Percentiles rank a stretch among this genome's conserved stretches.
Evolutionary conservation across 257 asterid genomes (phyloP).

Genomic region (Verbascum thapsus): DNA sequence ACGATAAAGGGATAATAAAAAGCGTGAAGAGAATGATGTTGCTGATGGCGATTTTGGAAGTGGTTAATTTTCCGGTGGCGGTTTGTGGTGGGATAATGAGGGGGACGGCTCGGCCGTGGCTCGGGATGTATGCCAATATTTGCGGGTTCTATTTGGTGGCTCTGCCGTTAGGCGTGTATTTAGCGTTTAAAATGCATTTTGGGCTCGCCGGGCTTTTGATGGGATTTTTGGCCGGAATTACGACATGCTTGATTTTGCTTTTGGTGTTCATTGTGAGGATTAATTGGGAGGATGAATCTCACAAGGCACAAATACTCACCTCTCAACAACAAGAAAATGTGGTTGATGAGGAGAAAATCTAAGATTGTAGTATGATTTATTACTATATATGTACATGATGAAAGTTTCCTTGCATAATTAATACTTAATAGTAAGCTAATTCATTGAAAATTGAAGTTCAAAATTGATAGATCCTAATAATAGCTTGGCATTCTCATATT

Average conservation of each 20-base stretch:
- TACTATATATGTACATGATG: too few species aligned
- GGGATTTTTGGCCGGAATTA: constrained; percentile 69
- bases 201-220: constrained; percentile 74
- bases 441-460: too few species aligned
- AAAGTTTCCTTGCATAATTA: too few species aligned
- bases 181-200: constrained; percentile 56
- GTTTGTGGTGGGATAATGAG: constrained; percentile 89
- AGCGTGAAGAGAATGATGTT: constrained; percentile 55
- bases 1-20: constrained; percentile 43
- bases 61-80: constrained; percentile 72
- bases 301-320: constrained; percentile 47
- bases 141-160: constrained; percentile 74
- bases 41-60: constrained; percentile 65
- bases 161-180: constrained; percentile 60
- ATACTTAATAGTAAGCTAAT: too few species aligned
- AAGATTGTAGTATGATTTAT: too few species aligned
- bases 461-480: too few species aligned
- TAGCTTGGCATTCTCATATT: too few species aligned
- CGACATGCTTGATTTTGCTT: constrained; percentile 57
- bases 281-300: constrained; percentile 72
- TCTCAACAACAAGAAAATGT: constrained; percentile 15
- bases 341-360: not conserved
- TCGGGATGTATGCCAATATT: constrained; percentile 72
- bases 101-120: constrained; percentile 83
- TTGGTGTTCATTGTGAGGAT: constrained; percentile 58